Evolutionary conservation across 352 stramenopile genomes (phyloP).

Genomic region (Porosira glacialis): DNA sequence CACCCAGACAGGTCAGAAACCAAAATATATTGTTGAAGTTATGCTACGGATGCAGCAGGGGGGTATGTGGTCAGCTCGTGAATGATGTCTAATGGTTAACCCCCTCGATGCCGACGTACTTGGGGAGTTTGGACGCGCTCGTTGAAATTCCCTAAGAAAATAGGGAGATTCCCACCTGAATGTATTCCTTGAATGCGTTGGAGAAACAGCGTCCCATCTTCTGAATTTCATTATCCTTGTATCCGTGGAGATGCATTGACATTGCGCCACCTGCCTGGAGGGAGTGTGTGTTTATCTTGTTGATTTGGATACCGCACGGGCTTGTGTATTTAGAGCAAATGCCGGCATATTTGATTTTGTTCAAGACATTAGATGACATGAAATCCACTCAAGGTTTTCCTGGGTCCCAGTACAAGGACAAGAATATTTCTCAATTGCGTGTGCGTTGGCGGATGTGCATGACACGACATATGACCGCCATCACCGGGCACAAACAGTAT

Average conservation of each 20-base stretch:
- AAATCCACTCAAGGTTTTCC: neutral
- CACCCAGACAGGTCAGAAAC: too few species aligned
- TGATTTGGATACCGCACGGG: neutral
- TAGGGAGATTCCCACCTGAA: neutral
- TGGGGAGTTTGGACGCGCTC: neutral
- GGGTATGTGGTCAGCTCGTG: too few species aligned
- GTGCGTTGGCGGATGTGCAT: neutral
- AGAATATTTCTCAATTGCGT: neutral
- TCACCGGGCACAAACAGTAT: neutral
- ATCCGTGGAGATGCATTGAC: neutral
- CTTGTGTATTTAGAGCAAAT: neutral
- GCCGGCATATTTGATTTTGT: neutral
- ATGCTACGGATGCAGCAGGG: too few species aligned
- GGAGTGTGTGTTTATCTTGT: constrained; percentile 1
- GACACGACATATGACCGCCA: neutral
- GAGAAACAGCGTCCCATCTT: constrained; percentile 3
- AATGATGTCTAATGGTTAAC: too few species aligned
- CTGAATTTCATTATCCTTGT: constrained; percentile 1
- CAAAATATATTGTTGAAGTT: too few species aligned
- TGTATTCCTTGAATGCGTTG: constrained; percentile 11
- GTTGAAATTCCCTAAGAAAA: constrained; percentile 1
- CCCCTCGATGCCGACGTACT: constrained; percentile 6
- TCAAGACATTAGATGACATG: neutral
- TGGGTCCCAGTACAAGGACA: constrained; percentile 1
- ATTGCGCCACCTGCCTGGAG: constrained; percentile 1